Evolutionary conservation across 257 asterid species (phyloP), one percentile per base, ranked within the genome.

Genomic region (Echium plantagineum): DNA sequence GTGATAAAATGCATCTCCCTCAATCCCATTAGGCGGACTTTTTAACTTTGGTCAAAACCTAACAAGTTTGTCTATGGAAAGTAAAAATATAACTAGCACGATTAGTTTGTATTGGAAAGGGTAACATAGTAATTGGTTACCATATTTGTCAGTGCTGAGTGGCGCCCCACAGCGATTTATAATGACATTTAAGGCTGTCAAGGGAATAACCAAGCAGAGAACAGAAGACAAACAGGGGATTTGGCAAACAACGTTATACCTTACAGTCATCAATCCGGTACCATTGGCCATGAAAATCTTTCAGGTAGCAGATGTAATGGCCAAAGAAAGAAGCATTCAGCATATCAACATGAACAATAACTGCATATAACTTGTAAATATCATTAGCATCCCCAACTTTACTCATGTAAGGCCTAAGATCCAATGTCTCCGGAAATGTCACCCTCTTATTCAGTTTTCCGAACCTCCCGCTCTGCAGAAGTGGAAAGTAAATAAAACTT

Each of bases 391-490:
- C 94, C 66, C 76, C 94, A 57, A 71, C 38, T 61, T 83, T 85
- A 66, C 85, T 85, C 89, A 85, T 81, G 85, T 86, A 93, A 22
- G 84, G 83, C 62, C 73, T 78, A 66, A 93, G 95, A 75, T 89
- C 81, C 69, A 93, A 70, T 1, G 74, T 81, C 82, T 84, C 95
- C 0, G 98, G 98, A 77, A 91, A 93, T 61, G 80, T 81, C 65
- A 93, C 94, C 82, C 93, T 86, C 85, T 93, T 93, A 65, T 93
- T 93, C 52, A 93, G 88, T 69, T 93, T 93, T 63, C 98, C 98
- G 73, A 88, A 93, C 65, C 97, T 82, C 58, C 98, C 98, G 76
- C 94, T 86, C 98, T 93, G 85, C 76, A 76, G 59, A 71, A 56
- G 10, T 42, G 55, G 48, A 20, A 20, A 65, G 64, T 49, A 16